Evolutionary conservation across 306 rosid genomes (phyloP), one percentile per base, ranked within the genome.

Genomic region (Fragaria iinumae): DNA sequence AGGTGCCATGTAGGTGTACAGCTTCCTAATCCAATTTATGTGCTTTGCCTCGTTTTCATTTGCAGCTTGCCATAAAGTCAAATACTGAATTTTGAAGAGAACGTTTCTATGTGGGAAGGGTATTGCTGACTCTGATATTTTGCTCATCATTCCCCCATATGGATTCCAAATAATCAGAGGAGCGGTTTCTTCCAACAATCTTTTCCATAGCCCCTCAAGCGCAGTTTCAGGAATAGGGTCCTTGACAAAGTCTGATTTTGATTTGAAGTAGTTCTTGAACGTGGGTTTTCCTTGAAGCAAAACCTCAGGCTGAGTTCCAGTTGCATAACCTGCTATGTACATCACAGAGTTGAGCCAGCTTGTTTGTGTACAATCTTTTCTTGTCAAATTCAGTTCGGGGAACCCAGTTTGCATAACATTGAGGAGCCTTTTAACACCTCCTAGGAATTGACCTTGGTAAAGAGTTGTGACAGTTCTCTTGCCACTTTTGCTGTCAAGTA

Each of bases 71-170:
- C 98, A 93, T 3, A 21, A 9, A 0, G 79, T 29, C 18, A 91
- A 0, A 72, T 87, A 90, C 89, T 93, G 98, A 39, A 91, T 86
- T 75, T 85, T 91, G 88, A 83, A 93, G 1, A 88, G 75, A 5
- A 82, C 84, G 38, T 87, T 87, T 62, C 98, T 84, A 52, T 91
- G 97, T 36, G 97, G 97, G 56, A 91, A 93, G 2, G 98, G 94
- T 13, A 39, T 86, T 70, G 77, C 83, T 2, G 89, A 81, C 73
- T 91, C 97, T 0, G 93, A 71, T 12, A 93, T 84, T 3, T 78
- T 73, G 53, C 82, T 76, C 98, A 87, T 91, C 85, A 53, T 82
- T 72, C 97, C 98, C 0, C 98, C 98, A 63, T 90, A 93, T 1
- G 97, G 98, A 50, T 78, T 91, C 83, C 86, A 88, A 64, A 91